Evolutionary conservation across 495 filamentous ascomycete genomes (phyloP), one percentile per base, ranked within the genome.

Genomic region (Daldinia caldariorum): DNA sequence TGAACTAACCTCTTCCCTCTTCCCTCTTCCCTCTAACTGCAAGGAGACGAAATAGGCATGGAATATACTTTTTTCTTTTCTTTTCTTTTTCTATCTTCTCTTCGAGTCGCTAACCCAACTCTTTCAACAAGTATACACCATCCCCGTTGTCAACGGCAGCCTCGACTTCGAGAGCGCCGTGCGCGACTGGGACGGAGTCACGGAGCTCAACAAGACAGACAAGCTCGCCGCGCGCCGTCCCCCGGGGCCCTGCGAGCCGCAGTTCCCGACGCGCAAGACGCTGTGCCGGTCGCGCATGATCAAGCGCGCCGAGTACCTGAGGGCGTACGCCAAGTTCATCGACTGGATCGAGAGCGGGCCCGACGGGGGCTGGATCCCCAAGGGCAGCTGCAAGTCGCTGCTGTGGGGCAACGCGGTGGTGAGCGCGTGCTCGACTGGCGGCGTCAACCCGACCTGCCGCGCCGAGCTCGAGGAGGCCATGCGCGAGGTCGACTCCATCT

Each of bases 401-500:
- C 38, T 71, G 4, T 58, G 9, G 38, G 68, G 58, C 4, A 12
- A 5, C 13, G 62, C 49, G 5, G 62, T 58, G 3, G 51, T 66
- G 3, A 34, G n/a, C 10, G 63, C 58, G 12, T 71, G 68, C 62
- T 45, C 41, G 18, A 4, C 13, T 1, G 62, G 62, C 41, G 68
- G 68, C 1, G 14, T n/a, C n/a, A 66, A 71, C 63, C 69, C 69
- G 7, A 63, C 69, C 4, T 71, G 69, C 63, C 16, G 14, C 26
- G 69, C 0, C 14, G 69, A 71, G 55, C 41, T 81, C 31, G 51
- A 71, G 67, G 67, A 78, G 43, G 69, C 75, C 49, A 65, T 76
- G 60, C 58, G 58, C 47, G 71, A 77, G 43, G 60, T 76, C 69
- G 69, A 76, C 54, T 34, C 77, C 58, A 71, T 68, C 69, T 71